Conservation (phyloP, 2,329 filamentous ascomycete species). For the Alternaria longipes region DNA sequence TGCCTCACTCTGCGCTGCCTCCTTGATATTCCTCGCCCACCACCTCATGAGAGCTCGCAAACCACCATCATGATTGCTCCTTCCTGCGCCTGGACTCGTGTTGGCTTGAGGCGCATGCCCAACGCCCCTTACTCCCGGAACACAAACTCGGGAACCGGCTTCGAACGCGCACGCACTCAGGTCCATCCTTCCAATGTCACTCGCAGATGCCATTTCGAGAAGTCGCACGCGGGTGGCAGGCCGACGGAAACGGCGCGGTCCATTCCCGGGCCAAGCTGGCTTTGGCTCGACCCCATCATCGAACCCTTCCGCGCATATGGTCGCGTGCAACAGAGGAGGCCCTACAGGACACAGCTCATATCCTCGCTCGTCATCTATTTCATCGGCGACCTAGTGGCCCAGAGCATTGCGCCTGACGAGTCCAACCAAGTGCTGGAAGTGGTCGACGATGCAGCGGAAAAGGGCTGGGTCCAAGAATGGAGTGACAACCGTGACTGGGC, state of each 20-base stretch:
- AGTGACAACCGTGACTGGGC: constrained; percentile 56
- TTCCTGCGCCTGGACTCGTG: constrained; percentile 39
- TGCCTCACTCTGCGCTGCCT: constrained; percentile 12
- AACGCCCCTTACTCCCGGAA: constrained; percentile 16
- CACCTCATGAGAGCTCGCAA: constrained; percentile 19
- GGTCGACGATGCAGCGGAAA: constrained; percentile 24
- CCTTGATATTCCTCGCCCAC: constrained; percentile 3
- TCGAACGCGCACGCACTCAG: constrained; percentile 20
- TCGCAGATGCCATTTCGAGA: constrained; percentile 31
- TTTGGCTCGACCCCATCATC: constrained; percentile 58
- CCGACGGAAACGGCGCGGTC: constrained; percentile 32
- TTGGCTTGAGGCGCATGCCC: constrained; percentile 37
- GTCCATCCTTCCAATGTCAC: constrained; percentile 21
- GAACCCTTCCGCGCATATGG: constrained; percentile 67
- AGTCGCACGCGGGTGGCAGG: constrained; percentile 30
- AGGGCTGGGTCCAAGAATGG: constrained; percentile 51
- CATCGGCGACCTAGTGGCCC: constrained; percentile 79
- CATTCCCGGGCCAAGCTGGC: constrained; percentile 56
- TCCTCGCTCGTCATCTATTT: constrained; percentile 82
- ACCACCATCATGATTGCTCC: constrained; percentile 42
- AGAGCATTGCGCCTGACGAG: constrained; percentile 62
- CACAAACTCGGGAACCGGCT: constrained; percentile 10
- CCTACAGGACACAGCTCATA: constrained; percentile 80
- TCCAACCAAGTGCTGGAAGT: constrained; percentile 13
- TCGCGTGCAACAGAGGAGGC: constrained; percentile 73